Evolutionary conservation across 2,329 filamentous ascomycete genomes (phyloP).

Genomic region (Diaporthe caulivora): DNA sequence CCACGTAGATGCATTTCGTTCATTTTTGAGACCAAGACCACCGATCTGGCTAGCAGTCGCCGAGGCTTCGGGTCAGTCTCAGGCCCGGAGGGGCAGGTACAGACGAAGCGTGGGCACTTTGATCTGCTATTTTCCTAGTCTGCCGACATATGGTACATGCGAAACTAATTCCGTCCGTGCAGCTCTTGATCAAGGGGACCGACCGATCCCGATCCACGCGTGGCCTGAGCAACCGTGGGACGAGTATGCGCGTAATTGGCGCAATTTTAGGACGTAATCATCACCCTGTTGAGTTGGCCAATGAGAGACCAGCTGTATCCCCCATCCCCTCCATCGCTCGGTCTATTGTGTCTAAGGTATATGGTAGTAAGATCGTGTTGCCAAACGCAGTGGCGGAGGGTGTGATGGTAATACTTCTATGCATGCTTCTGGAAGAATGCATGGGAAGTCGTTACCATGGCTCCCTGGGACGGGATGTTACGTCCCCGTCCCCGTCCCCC

Average conservation of each 20-base stretch:
- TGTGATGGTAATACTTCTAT: neutral
- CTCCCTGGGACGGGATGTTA: conserved; percentile 12
- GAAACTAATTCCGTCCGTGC: neutral
- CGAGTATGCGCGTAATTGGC: conserved; percentile 14
- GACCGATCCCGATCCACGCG: neutral
- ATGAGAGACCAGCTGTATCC: neutral
- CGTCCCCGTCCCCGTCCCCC: neutral
- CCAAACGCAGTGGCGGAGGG: neutral
- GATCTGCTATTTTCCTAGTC: neutral
- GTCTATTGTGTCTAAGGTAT: neutral
- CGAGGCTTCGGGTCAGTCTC: neutral
- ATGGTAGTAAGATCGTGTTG: no score
- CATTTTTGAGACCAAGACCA: neutral
- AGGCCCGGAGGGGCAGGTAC: conserved; percentile 25
- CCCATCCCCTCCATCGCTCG: neutral
- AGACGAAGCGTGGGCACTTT: conserved; percentile 11
- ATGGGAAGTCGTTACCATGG: neutral
- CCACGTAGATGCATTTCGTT: neutral
- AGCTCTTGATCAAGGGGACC: neutral
- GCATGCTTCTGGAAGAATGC: conserved; percentile 9
- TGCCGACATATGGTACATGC: neutral
- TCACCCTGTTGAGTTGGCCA: neutral
- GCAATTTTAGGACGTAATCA: neutral
- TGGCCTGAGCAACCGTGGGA: neutral
- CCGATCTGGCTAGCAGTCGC: conserved; percentile 6